These are phyloP conservation scores for Candida golubevii DNA, from an alignment of 805 yeast genomes.

Conservation along the genomic window DNA sequence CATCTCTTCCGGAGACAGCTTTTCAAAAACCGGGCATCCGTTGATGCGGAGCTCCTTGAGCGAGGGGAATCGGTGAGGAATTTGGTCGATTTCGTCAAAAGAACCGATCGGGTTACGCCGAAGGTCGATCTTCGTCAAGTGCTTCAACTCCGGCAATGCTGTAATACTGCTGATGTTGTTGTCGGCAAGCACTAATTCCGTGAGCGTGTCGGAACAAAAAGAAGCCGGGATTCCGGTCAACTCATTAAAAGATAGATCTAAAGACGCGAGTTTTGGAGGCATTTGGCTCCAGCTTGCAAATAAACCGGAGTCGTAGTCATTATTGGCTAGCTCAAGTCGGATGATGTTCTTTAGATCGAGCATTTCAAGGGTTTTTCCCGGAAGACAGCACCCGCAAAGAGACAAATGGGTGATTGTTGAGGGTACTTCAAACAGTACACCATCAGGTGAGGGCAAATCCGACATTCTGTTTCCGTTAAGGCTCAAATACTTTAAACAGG, in stretches of 20 bases:
- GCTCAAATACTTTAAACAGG: slow-evolving; percentile 38
- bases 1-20: slow-evolving; percentile 27
- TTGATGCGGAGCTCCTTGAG: slow-evolving; percentile 46
- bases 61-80: slow-evolving; percentile 35
- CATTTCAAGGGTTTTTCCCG: slow-evolving; percentile 12
- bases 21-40: slow-evolving; percentile 47
- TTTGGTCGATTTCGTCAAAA: slow-evolving; percentile 49
- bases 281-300: slow-evolving; percentile 5
- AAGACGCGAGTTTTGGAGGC: not conserved
- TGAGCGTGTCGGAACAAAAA: not conserved
- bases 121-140: slow-evolving; percentile 40
- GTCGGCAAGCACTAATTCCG: slow-evolving; percentile 4
- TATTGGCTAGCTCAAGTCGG: slow-evolving; percentile 32
- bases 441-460: not conserved
- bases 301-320: slow-evolving; percentile 23
- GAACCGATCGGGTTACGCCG: slow-evolving; percentile 43
- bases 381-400: slow-evolving; percentile 26
- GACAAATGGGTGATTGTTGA: slow-evolving; percentile 17
- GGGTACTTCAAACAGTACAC: not conserved
- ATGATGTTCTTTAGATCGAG: slow-evolving; percentile 35
- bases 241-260: slow-evolving; percentile 40
- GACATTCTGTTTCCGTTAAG: slow-evolving; percentile 52
- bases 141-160: not conserved
- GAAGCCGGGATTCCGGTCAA: slow-evolving; percentile 17
- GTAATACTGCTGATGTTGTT: slow-evolving; percentile 5